Base-by-base conservation (phyloP, 306 rosid species). In the Alnus glutinosa region DNA sequence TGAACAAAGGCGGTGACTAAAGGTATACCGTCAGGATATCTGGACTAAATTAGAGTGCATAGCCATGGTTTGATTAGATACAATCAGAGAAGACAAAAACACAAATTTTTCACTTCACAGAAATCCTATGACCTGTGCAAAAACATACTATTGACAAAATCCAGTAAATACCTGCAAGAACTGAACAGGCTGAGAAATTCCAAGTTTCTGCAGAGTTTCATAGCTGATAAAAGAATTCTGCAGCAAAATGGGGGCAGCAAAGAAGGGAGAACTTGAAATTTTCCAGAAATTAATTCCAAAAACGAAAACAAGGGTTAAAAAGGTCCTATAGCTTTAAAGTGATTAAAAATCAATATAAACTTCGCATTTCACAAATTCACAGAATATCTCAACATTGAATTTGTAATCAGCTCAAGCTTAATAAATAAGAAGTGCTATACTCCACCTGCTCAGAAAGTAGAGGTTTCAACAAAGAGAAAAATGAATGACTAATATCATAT, bases 21-120 rank as follows among this genome's bases (percentile, higher is more conserved):
- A 79, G 97, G 94, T 73, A 87, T 89, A 69, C 99, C 98, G 80
- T 96, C 97, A 52, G 96, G 96, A 89, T 96, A 93, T 85, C 97
- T 96, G 92, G 96, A 93, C 99, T 96, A 91, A 87, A 96, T 84
- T 96, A 86, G 85, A 83, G 81, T 74, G 73, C 72, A 79, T 73
- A 85, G 80, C 85, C 81, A 85, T 76, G 83, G 84, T 75, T 84
- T 82, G 79, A 86, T 84, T 73, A 89, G 85, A 83, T 57, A 79
- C 73, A 77, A 69, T 51, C 59, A 75, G 62, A 78, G 70, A 79
- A 75, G 68, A 80, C 50, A 55, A 62, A 76, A 66, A 61, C 28
- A 57, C 55, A 70, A 59, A n/a, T 78, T 76, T 50, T 42, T 39
- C 46, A 82, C 54, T 70, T 75, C 47, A 44, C n/a, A 80, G 18